Percentiles rank a stretch among this genome's conserved stretches.
Conservation (phyloP, 805 yeast genomes). For the Ogataea allantospora region DNA sequence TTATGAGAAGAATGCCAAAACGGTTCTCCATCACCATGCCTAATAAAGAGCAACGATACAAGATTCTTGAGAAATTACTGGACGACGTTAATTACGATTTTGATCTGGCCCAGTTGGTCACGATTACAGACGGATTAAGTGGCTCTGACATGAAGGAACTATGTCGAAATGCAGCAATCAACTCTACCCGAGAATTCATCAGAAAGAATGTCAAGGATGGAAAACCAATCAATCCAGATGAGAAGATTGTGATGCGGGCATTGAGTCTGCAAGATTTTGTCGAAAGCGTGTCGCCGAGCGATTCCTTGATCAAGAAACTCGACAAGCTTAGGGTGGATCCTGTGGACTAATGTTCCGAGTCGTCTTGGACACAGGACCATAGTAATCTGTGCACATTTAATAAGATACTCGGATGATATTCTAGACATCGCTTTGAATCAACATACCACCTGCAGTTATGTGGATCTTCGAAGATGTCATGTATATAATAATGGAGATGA, state of each 20-base stretch:
- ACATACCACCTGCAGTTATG: slow-evolving; percentile 39
- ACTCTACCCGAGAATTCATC: slow-evolving; percentile 84
- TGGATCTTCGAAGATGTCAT: slow-evolving; percentile 51
- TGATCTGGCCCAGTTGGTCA: slow-evolving; percentile 58
- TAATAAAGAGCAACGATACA: slow-evolving; percentile 57
- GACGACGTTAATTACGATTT: slow-evolving; percentile 68
- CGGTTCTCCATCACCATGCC: slow-evolving; percentile 80
- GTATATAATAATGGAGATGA: slow-evolving; percentile 1
- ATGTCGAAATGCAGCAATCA: slow-evolving; percentile 90
- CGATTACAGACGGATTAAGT: slow-evolving; percentile 68
- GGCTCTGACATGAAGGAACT: slow-evolving; percentile 91
- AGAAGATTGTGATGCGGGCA: slow-evolving; percentile 54
- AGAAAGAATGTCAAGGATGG: slow-evolving; percentile 48
- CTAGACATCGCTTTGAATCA: slow-evolving; percentile 53
- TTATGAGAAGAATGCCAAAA: slow-evolving; percentile 90
- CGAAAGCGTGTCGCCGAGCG: slow-evolving; percentile 35
- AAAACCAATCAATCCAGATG: slow-evolving; percentile 33
- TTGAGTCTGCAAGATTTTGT: slow-evolving; percentile 63
- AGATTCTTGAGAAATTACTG: slow-evolving; percentile 69
- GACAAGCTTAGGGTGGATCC: slow-evolving; percentile 20
- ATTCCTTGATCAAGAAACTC: slow-evolving; percentile 23
- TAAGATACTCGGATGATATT: slow-evolving; percentile 18
- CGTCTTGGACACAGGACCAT: slow-evolving; percentile 7
- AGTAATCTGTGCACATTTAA: slow-evolving; percentile 5
- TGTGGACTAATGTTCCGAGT: slow-evolving; percentile 25